Evolutionary conservation across 768 basidiomycete genomes (phyloP).

Genomic region (Ramaria sp.): DNA sequence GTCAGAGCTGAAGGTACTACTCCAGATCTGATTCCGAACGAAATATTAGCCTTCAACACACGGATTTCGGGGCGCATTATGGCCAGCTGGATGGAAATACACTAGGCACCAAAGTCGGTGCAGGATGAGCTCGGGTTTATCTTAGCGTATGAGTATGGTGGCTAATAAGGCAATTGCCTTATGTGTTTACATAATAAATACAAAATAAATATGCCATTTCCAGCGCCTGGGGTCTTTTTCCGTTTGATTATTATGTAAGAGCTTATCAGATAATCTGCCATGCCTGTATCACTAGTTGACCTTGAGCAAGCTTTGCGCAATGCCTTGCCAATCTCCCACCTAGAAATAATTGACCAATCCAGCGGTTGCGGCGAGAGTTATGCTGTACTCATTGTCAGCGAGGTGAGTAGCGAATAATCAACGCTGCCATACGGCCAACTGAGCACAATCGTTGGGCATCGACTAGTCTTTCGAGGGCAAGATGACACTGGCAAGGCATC

Average conservation of each 20-base stretch:
- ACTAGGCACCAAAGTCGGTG: too few species aligned
- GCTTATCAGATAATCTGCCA: slow-evolving; percentile 18
- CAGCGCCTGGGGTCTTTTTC: too few species aligned
- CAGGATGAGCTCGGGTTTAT: too few species aligned
- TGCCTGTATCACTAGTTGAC: slow-evolving; percentile 49
- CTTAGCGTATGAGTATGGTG: too few species aligned
- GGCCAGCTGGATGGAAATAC: too few species aligned
- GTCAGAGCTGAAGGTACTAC: too few species aligned
- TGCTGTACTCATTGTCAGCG: slow-evolving; percentile 64
- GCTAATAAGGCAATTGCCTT: too few species aligned
- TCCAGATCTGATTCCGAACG: too few species aligned
- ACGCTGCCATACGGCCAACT: not conserved
- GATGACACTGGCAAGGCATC: slow-evolving; percentile 66
- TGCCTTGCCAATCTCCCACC: slow-evolving; percentile 52
- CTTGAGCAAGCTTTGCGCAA: slow-evolving; percentile 54
- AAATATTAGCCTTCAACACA: too few species aligned
- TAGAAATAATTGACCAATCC: slow-evolving; percentile 69
- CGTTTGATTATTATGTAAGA: not conserved
- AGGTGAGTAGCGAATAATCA: slow-evolving; percentile 32
- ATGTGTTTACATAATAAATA: too few species aligned
- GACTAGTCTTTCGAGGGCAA: slow-evolving; percentile 66
- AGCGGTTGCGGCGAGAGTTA: slow-evolving; percentile 78
- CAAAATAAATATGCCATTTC: too few species aligned
- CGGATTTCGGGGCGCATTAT: too few species aligned
- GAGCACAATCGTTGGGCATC: not conserved